phyloP scores from a whole-genome alignment of 768 basidiomycete genomes.

The Dentipellis fragilis region DNA sequence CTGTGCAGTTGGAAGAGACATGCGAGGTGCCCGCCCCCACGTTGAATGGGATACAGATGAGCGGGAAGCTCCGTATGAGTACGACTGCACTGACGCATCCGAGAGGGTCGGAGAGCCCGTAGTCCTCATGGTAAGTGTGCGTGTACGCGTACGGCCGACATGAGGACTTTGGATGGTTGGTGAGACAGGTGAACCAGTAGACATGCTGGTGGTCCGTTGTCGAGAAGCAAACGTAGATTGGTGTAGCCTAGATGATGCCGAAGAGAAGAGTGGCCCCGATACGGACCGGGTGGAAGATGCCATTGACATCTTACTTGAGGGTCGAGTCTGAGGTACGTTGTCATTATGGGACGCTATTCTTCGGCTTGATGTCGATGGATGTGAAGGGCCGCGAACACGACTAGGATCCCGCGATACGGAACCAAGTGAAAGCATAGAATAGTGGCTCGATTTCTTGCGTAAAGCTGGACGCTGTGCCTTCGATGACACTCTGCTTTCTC shows the following conservation, averaged over 20 bases:
- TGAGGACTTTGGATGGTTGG: background rate
- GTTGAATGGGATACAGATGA: conserved; percentile 39
- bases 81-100: conserved; percentile 42
- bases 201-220: conserved; percentile 64
- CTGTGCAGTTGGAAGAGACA: conserved; percentile 40
- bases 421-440: conserved; percentile 29
- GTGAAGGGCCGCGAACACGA: conserved; percentile 32
- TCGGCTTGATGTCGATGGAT: conserved; percentile 35
- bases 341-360: conserved; percentile 39
- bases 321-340: conserved; percentile 27
- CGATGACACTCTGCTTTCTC: conserved; percentile 43
- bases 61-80: conserved; percentile 38
- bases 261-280: conserved; percentile 51
- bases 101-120: conserved; percentile 54
- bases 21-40: conserved; percentile 62
- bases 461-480: conserved; percentile 12
- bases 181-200: conserved; percentile 23
- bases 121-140: conserved; percentile 29
- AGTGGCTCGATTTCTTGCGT: conserved; percentile 25
- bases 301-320: conserved; percentile 50
- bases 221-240: conserved; percentile 75
- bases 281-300: conserved; percentile 51
- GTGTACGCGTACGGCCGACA: conserved; percentile 13
- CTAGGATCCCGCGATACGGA: conserved; percentile 17
- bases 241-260: conserved; percentile 30